These are phyloP conservation scores for Apophysomyces variabilis DNA, from an alignment of 371 early-diverging fungal genomes.

Conservation along the genomic window DNA sequence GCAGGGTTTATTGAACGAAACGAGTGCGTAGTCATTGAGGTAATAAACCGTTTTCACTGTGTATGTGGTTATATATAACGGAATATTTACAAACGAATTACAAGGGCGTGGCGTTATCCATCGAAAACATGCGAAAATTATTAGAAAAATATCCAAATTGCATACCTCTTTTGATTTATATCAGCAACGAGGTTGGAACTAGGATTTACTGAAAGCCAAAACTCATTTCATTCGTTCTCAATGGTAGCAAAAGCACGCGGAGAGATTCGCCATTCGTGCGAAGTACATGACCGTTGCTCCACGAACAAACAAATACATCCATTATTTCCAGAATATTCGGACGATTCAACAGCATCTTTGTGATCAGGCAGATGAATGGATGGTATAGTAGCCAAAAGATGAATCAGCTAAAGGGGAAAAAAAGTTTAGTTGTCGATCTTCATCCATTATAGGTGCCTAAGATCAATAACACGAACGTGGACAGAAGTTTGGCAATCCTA, in stretches of 20 bases:
- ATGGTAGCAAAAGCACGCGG: constrained; percentile 39
- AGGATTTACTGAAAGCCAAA: not conserved
- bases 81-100: not conserved
- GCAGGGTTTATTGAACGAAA: constrained; percentile 25
- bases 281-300: constrained; percentile 53
- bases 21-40: constrained; percentile 43
- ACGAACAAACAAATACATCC: constrained; percentile 40
- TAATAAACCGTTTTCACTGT: constrained; percentile 5
- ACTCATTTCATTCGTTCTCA: not conserved
- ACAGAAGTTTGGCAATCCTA: constrained; percentile 40
- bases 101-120: constrained; percentile 44
- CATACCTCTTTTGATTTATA: constrained; percentile 41
- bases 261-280: constrained; percentile 48
- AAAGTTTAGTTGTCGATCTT: not conserved
- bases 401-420: not conserved
- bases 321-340: constrained; percentile 45
- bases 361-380: constrained; percentile 31
- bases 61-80: not conserved
- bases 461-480: constrained; percentile 47
- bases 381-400: constrained; percentile 20
- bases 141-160: constrained; percentile 34
- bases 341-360: constrained; percentile 42
- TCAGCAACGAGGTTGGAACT: constrained; percentile 35
- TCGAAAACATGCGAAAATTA: constrained; percentile 34
- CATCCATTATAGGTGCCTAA: constrained; percentile 31